Base-by-base conservation (phyloP, 148 eudicot species). In the Linanthus parryae region DNA sequence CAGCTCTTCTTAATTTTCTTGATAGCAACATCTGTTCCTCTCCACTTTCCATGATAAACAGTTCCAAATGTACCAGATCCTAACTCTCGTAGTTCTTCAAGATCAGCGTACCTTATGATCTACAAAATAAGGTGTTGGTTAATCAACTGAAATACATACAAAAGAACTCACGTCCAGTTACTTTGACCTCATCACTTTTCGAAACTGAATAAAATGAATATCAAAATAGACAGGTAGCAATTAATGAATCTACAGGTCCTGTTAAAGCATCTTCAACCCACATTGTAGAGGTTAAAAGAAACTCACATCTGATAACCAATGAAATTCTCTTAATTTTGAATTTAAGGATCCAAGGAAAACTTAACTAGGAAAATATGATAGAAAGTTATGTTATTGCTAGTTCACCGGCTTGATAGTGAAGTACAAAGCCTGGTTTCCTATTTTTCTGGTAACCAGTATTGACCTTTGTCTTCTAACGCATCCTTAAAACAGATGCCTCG, bases 1-100 rank as follows among this genome's bases (percentile, higher is more conserved):
- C 95, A 91, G 44, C 98, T 83, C 71, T 83, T 83, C 60, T 87
- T 91, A 8, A 91, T 86, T 77, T 89, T 75, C 75, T 91, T 91
- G 47, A 91, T 91, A 50, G 98, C 98, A 74, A 91, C 89, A 77
- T 86, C 98, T 25, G 95, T 67, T 63, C 98, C 98, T 51, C 98
- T 82, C 98, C 98, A 91, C 58, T 79, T 91, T 33, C 98, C 98
- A 64, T 91, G 98, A 74, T 78, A 91, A 39, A 91, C 98, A 40
- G 98, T 91, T 65, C 98, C 98, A 73, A 72, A 91, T 0, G 95
- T 91, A 72, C 98, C 98, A 27, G 98, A 86, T 58, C 98, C 98
- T 48, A 86, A 69, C 70, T 91, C 98, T 58, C 66, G 75, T 54
- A 81, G 81, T 58, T 83, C 98, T 81, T 91, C 98, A 69, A 91